A percentile compares a stretch with the other conserved stretches of the same genome.
These are phyloP conservation scores for Leishmania major DNA, from an alignment of 208 protist species.

Conservation along the genomic window DNA sequence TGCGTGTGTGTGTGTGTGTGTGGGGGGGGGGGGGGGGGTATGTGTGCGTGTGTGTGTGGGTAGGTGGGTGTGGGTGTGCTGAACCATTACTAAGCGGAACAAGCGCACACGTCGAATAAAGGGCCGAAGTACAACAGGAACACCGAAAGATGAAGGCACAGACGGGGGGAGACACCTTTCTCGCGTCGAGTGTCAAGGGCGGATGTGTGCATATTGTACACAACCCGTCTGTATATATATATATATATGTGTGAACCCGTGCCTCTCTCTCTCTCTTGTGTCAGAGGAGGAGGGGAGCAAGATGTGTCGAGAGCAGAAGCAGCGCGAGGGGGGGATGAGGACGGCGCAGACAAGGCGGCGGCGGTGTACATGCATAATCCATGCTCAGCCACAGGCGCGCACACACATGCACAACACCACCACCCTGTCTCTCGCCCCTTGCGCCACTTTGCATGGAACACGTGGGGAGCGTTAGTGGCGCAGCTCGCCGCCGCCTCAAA, in stretches of 20 bases:
- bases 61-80: conserved; percentile 5
- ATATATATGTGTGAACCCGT: not conserved
- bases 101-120: not conserved
- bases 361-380: not conserved
- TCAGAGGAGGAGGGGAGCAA: not conserved
- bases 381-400: not conserved
- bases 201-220: too few species aligned
- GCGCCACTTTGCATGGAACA: not conserved
- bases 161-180: not conserved
- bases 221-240: too few species aligned
- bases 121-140: not conserved
- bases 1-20: not conserved
- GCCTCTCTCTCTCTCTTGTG: too few species aligned
- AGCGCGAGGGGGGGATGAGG: not conserved
- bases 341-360: not conserved
- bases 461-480: not conserved
- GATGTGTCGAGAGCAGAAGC: not conserved
- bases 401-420: not conserved
- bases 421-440: not conserved
- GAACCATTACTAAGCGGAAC: not conserved
- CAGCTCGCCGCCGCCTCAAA: not conserved
- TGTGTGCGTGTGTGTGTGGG: not conserved
- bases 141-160: not conserved
- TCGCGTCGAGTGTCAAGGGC: not conserved
- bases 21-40: too few species aligned